Evolutionary conservation across 2,329 filamentous ascomycete genomes (phyloP).

Genomic region (Colletotrichum endophyticum): DNA sequence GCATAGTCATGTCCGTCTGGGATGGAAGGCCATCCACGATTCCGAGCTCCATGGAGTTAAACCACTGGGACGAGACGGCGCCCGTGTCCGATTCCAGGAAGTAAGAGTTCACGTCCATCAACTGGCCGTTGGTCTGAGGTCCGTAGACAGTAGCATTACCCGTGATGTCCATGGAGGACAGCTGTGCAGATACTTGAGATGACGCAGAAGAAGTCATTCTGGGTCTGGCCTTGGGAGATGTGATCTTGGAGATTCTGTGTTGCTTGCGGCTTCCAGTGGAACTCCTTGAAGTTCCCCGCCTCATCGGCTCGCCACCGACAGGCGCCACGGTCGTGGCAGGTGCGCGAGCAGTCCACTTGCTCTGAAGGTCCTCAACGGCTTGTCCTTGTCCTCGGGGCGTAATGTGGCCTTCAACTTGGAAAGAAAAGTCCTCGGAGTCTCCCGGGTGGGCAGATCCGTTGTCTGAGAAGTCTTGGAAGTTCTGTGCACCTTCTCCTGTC

Average conservation of each 20-base stretch:
- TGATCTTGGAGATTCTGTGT: slow-evolving; percentile 46
- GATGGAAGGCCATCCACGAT: slow-evolving; percentile 50
- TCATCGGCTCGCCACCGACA: slow-evolving; percentile 45
- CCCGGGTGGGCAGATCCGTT: slow-evolving; percentile 53
- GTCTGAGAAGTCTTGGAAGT: slow-evolving; percentile 59
- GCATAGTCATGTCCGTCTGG: slow-evolving; percentile 49
- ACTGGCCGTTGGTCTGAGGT: slow-evolving; percentile 38
- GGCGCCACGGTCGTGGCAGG: slow-evolving; percentile 32
- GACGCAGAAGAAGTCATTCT: slow-evolving; percentile 47
- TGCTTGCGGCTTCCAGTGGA: slow-evolving; percentile 51
- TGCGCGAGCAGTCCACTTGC: slow-evolving; percentile 52
- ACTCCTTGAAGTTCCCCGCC: slow-evolving; percentile 47
- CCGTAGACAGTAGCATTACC: slow-evolving; percentile 52
- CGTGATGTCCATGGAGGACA: slow-evolving; percentile 58
- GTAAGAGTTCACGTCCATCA: slow-evolving; percentile 56
- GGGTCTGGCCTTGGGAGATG: slow-evolving; percentile 45
- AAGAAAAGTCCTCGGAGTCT: slow-evolving; percentile 61
- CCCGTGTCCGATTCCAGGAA: slow-evolving; percentile 54
- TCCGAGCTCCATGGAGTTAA: slow-evolving; percentile 51
- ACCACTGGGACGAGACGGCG: slow-evolving; percentile 53
- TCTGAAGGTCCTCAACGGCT: slow-evolving; percentile 49
- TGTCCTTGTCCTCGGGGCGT: slow-evolving; percentile 58
- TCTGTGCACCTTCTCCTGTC: slow-evolving; percentile 64
- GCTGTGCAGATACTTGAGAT: slow-evolving; percentile 52
- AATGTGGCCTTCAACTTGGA: slow-evolving; percentile 52